Evolutionary conservation across 2,329 filamentous ascomycete genomes (phyloP), one percentile per base, ranked within the genome.

Genomic region (Geosmithia putterillii): DNA sequence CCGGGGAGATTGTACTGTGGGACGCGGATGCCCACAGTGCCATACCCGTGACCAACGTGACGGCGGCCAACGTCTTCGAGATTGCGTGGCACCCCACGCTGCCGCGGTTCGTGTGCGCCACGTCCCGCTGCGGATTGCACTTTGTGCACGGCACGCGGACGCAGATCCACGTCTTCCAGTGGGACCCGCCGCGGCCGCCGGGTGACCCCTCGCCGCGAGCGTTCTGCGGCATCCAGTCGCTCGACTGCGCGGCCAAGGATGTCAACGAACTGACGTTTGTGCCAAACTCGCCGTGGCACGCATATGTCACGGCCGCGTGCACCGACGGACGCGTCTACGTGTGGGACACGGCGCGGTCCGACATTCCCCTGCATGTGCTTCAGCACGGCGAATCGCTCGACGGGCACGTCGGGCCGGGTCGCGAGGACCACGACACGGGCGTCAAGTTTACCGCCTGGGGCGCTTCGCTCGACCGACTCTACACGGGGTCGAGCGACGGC

Each of bases 361-460:
- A 79, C 48, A 58, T 62, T 34, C 71, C 76, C 0, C 69, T 78
- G 19, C 76, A 80, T 50, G 57, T 70, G 2, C 61, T 82, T 0
- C 49, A 60, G 7, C 78, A 82, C 47, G 76, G 71, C 9, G 57
- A 59, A 34, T 65, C 60, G 0, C 48, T 65, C 2, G 63, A 66
- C 12, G 59, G 63, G 23, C 59, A 65, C 28, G 47, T 59, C 4
- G 64, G 63, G 6, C 14, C 1, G 65, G 57, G 69, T 34, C 58
- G 70, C 12, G 74, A 77, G 45, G 59, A 62, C 8, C 73, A 75
- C 42, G 78, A 81, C 45, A 71, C 73, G 0, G 78, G 78, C 2
- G 74, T 81, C 37, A 81, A 80, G 52, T 81, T 82, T 49, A 71
- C 70, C 0, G 70, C 75, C 4, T 82, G 77, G 78, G 77, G 74